Conservation (phyloP, 1,284 basidiomycete genomes). For the Retiboletus flavoniger region DNA sequence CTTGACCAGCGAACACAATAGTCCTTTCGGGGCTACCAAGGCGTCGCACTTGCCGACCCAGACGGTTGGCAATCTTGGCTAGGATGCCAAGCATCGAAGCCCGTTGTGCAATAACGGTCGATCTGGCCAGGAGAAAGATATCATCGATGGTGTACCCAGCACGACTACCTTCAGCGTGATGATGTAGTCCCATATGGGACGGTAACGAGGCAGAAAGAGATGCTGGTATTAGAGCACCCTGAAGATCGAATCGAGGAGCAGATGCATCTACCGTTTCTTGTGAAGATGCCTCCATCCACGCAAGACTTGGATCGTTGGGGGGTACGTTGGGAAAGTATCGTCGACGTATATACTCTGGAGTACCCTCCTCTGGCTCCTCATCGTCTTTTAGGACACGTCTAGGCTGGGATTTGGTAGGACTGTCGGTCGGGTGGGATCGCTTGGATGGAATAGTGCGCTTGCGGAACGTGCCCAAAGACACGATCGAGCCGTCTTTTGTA, state of each 20-base stretch:
- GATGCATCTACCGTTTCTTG: conserved; percentile 25
- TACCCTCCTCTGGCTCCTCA: conserved; percentile 61
- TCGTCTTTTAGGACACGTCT: background rate
- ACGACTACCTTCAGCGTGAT: conserved; percentile 74
- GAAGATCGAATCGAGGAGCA: conserved; percentile 71
- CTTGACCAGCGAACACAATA: conserved; percentile 46
- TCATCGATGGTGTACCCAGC: conserved; percentile 92
- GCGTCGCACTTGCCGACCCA: conserved; percentile 34
- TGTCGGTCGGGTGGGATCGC: conserved; percentile 2
- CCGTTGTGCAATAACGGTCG: conserved; percentile 82
- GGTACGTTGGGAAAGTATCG: conserved; percentile 81
- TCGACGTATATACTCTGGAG: conserved; percentile 78
- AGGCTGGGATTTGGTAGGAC: conserved; percentile 3
- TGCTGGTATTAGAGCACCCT: conserved; percentile 62
- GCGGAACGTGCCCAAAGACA: conserved; percentile 55
- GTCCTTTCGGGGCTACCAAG: conserved; percentile 34
- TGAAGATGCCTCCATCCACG: conserved; percentile 63
- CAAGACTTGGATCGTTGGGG: conserved; percentile 66
- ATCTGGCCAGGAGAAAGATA: conserved; percentile 78
- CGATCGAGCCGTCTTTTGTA: conserved; percentile 39
- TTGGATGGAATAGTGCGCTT: conserved; percentile 22
- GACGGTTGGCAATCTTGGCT: conserved; percentile 52
- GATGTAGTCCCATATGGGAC: conserved; percentile 85
- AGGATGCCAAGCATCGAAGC: conserved; percentile 80
- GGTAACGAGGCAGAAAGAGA: conserved; percentile 58